Evolutionary conservation across 352 stramenopile genomes (phyloP), one percentile per base, ranked within the genome.

Genomic region (Pythium guiyangense): DNA sequence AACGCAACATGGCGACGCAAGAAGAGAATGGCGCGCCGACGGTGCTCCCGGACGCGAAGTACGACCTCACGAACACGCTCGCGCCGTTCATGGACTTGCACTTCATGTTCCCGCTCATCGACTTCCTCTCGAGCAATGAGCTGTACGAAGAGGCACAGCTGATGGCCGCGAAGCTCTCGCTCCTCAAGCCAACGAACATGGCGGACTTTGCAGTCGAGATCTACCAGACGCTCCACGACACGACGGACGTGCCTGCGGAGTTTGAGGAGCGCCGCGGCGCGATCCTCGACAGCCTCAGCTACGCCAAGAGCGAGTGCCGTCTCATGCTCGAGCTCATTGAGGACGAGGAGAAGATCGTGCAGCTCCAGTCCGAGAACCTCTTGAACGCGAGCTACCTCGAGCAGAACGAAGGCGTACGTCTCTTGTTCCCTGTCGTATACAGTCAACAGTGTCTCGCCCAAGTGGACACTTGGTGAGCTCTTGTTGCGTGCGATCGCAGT

Each of bases 41-140:
- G 43, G 80, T 86, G 42, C 67, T 70, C 18, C 73, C 79, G 10
- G 75, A 90, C 42, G 73, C 84, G 57, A 76, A 89, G 64, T 98
- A 97, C 74, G 94, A 98, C 70, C 79, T 98, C 53, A 98, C 96
- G 49, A 96, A 96, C 66, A 84, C 79, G 62, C 80, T 98, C 57
- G 93, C 90, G 57, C 90, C 94, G 52, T 98, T 96, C 73, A 93
- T 98, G 77, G 96, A 98, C 67, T 81, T 97, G 47, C 96, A 98
- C 87, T 97, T 98, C 73, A 97, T 98, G 84, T 98, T 98, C 79
- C 94, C 94, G 62, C 77, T 98, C 48, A 94, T 98, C 60, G 93
- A 98, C 67, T 98, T 98, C 63, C 65, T 98, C 43, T 83, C 81
- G 22, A 92, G 83, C 60, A 88, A 86, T 48, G 87, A 97, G 57